Conservation (phyloP, 345 rosid species). For the Sonneratia caseolaris region DNA sequence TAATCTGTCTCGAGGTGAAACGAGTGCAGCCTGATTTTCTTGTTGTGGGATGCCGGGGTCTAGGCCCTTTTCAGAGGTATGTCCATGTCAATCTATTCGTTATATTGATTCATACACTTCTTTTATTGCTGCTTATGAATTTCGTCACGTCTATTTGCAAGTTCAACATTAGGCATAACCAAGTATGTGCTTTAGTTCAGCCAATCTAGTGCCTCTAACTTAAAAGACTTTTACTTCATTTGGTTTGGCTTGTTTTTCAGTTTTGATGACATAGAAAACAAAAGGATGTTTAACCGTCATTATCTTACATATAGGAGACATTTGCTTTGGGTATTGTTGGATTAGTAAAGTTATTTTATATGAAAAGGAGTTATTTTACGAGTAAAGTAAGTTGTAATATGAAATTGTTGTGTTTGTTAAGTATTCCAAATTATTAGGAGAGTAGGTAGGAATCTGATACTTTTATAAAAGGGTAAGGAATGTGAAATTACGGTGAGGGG, state of each 20-base stretch:
- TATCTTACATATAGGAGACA: neutral
- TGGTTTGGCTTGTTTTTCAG: neutral
- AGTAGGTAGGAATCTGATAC: too few relatives aligned
- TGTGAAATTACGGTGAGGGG: too few relatives aligned
- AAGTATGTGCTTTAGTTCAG: neutral
- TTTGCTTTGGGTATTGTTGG: too few relatives aligned
- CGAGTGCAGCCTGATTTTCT: slow-evolving; percentile 74
- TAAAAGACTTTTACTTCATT: neutral
- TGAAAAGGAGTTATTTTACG: too few relatives aligned
- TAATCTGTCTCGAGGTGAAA: slow-evolving; percentile 79
- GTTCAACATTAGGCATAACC: neutral
- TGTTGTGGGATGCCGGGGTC: slow-evolving; percentile 87
- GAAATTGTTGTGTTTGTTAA: too few relatives aligned
- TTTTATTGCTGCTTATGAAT: neutral
- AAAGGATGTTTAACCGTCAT: neutral
- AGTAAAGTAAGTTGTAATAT: too few relatives aligned
- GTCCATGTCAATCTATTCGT: neutral
- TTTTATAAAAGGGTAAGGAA: too few relatives aligned
- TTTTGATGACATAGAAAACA: neutral
- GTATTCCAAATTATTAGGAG: too few relatives aligned
- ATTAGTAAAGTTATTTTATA: too few relatives aligned
- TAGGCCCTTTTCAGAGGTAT: slow-evolving; percentile 91
- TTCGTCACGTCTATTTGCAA: neutral
- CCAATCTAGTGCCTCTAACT: neutral
- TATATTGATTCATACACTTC: neutral